Evolutionary conservation across 306 rosid genomes (phyloP), one percentile per base, ranked within the genome.

Genomic region (Vachellia collinsii): DNA sequence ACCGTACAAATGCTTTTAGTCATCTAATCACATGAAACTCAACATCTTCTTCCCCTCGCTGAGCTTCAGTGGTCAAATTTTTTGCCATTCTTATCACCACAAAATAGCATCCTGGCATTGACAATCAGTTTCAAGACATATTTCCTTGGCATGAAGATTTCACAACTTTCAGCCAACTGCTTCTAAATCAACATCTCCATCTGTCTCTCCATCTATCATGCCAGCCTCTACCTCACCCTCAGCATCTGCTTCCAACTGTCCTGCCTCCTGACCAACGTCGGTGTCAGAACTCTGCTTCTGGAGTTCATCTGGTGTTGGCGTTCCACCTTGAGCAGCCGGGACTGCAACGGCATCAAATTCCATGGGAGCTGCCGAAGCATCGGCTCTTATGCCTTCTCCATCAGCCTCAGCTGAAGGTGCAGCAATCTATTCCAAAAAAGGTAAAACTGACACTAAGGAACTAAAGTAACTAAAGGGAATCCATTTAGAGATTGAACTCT

Each of bases 161-260:
- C 48, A 9, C 37, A 79, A 54, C 67, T 70, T 25, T 91, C 79
- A 94, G 79, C 88, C 86, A 77, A 77, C 88, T 41, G 90, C 75
- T 62, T 93, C 93, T 83, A 88, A 87, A 85, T 92, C 97, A 84
- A 76, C 91, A 80, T 94, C 97, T 16, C 89, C 87, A 48, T 94
- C 97, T 2, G 85, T 89, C 85, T 90, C 96, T 67, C 94, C 99
- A 23, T 95, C 99, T 44, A 93, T 91, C 78, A 91, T 90, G 61
- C 92, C 99, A 0, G 92, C 82, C 82, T 91, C 99, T 11, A 82
- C 97, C 84, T 93, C 98, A 8, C 89, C 91, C 84, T 95, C 98
- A 5, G 90, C 89, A 75, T 93, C 99, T 11, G 89, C 86, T 77
- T 92, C 98, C 88, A 91, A 82, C 77, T 92, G 98, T 17, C 97